phyloP scores from a whole-genome alignment of 1,139 yeast genomes.

The Meyerozyma athensensis region DNA sequence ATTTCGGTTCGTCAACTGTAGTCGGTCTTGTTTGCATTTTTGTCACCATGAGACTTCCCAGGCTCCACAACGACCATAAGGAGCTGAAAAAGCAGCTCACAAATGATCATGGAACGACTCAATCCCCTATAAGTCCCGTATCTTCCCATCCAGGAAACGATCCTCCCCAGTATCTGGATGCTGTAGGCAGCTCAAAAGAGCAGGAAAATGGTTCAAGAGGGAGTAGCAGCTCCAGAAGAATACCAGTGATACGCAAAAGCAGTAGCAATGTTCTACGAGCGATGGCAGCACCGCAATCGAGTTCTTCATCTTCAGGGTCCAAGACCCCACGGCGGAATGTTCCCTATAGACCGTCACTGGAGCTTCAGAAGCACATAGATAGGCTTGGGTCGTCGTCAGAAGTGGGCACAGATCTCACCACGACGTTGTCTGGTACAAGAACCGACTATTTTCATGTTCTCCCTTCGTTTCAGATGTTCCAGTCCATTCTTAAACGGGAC shows the following conservation, averaged over 20 bases:
- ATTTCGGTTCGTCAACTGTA: no score
- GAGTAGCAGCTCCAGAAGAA: not conserved
- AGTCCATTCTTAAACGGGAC: constrained; percentile 47
- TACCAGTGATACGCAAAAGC: constrained; percentile 6
- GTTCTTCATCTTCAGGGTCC: constrained; percentile 7
- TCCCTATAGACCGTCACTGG: constrained; percentile 34
- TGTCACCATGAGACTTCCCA: not conserved
- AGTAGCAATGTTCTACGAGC: constrained; percentile 7
- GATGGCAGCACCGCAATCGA: constrained; percentile 9
- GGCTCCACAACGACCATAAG: constrained; percentile 3
- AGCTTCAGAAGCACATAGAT: constrained; percentile 35
- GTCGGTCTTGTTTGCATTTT: no score
- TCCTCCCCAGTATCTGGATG: not conserved
- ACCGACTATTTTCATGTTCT: constrained; percentile 50
- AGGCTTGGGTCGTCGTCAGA: not conserved
- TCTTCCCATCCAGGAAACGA: not conserved
- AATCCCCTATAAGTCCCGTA: not conserved
- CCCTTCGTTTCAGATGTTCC: constrained; percentile 64
- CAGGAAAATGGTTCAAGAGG: not conserved
- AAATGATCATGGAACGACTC: not conserved
- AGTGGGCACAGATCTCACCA: not conserved
- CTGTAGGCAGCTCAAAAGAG: not conserved
- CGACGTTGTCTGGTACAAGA: constrained; percentile 23
- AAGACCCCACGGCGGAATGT: constrained; percentile 10
- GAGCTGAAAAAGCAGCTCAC: not conserved